Conservation (phyloP, 768 basidiomycete species). For the Mycena maculata region DNA sequence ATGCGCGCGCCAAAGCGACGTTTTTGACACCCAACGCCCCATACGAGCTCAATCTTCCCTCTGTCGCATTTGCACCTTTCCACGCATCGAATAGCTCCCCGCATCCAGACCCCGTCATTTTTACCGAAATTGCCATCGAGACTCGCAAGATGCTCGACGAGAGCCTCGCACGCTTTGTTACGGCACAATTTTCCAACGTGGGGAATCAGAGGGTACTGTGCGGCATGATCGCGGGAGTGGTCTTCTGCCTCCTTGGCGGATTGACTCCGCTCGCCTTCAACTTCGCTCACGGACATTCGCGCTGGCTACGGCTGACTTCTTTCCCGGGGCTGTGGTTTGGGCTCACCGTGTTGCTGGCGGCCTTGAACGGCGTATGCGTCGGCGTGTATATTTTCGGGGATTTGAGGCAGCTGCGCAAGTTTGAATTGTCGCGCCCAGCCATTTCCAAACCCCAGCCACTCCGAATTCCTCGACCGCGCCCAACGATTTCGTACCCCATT, state of each 20-base stretch:
- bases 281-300: slow-evolving; percentile 58
- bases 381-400: slow-evolving; percentile 87
- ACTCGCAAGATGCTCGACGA: slow-evolving; percentile 69
- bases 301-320: slow-evolving; percentile 69
- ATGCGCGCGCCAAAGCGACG: slow-evolving; percentile 81
- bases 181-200: slow-evolving; percentile 77
- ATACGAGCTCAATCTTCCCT: slow-evolving; percentile 79
- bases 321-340: slow-evolving; percentile 81
- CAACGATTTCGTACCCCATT: slow-evolving; percentile 39
- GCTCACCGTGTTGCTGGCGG: slow-evolving; percentile 68
- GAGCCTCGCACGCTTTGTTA: slow-evolving; percentile 73
- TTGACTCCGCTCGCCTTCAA: slow-evolving; percentile 61
- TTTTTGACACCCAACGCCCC: slow-evolving; percentile 79
- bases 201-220: slow-evolving; percentile 70
- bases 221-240: slow-evolving; percentile 72
- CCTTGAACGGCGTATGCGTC: slow-evolving; percentile 79
- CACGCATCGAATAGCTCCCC: slow-evolving; percentile 55
- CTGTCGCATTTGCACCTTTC: slow-evolving; percentile 72
- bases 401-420: slow-evolving; percentile 79
- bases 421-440: slow-evolving; percentile 78
- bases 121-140: slow-evolving; percentile 69
- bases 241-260: slow-evolving; percentile 60
- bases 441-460: slow-evolving; percentile 64
- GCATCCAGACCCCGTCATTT: slow-evolving; percentile 75
- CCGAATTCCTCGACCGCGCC: slow-evolving; percentile 38